Evolutionary conservation across 306 rosid species (phyloP).

Genomic region (Gastrolobium villosum): DNA sequence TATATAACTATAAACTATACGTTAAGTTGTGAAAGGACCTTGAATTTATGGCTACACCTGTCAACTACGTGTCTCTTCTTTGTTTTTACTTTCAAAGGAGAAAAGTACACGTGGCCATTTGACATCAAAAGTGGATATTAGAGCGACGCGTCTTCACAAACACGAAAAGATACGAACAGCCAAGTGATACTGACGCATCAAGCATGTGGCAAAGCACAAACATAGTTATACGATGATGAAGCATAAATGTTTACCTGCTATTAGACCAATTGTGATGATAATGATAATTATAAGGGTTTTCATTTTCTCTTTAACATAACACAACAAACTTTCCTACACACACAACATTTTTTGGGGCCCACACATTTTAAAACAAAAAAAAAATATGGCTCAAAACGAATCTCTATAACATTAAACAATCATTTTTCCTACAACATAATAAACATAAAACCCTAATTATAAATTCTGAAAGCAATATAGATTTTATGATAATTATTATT

Average conservation of each 20-base stretch:
- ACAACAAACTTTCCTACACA: too few species aligned
- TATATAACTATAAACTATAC: background rate
- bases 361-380: too few species aligned
- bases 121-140: background rate
- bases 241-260: background rate
- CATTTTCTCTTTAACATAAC: too few species aligned
- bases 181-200: too few species aligned
- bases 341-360: too few species aligned
- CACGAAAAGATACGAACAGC: too few species aligned
- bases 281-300: too few species aligned
- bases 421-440: too few species aligned
- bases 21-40: background rate
- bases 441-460: too few species aligned
- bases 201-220: too few species aligned
- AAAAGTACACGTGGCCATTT: conserved; percentile 4
- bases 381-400: too few species aligned
- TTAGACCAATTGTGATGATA: background rate
- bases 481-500: background rate
- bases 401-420: too few species aligned
- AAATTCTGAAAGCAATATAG: background rate
- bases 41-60: conserved; percentile 7
- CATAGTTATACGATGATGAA: background rate
- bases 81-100: background rate
- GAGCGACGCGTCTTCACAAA: background rate
- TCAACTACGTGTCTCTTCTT: conserved; percentile 14